Base-by-base conservation (phyloP, 495 filamentous ascomycete species). In the Lindgomyces ingoldianus region DNA sequence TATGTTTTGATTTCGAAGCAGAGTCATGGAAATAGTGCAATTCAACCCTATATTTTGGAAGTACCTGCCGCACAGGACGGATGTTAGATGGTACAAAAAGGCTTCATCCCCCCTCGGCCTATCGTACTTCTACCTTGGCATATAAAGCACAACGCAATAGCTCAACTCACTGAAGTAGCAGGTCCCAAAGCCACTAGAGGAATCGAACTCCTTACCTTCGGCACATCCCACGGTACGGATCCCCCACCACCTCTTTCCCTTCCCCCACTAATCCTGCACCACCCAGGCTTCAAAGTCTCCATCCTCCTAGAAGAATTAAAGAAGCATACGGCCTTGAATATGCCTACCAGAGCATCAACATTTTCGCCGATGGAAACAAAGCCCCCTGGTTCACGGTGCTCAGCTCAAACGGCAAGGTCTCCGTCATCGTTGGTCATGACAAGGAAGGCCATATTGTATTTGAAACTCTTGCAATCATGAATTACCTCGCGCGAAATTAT, bases 221-320 rank as follows among this genome's bases (percentile, higher is more conserved):
- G 36, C 8, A 58, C 55, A 26, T 41, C 55, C 14, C 45, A 58
- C 33, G 33, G 52, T 53, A 10, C 9, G 49, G 24, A 4, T 11
- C n/a, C 10, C 11, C 21, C 19, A 10, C 29, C 49, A 9, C 49
- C 24, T 8, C 10, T 11, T 19, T 30, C 19, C 9, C 10, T 25
- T 30, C 49, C 6, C 6, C 49, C 24, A 30, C 4, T 53, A 11
- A 25, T 19, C 16, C 10, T 22, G 10, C 45, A 48, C 10, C 49
- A 14, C 25, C 11, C 33, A 58, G 55, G 57, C 18, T 29, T 22
- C 26, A 62, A 62, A 45, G 22, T 53, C 21, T 41, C 47, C 18
- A 52, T 62, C 48, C 29, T 62, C 14, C 46, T 62, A 14, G 29
- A 52, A 26, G 58, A 62, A 27, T 26, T 62, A 49, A 33, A 33